Percentiles rank a stretch among this genome's conserved stretches.
Evolutionary conservation across 768 basidiomycete genomes (phyloP).

Genomic region (Epithele typhae): DNA sequence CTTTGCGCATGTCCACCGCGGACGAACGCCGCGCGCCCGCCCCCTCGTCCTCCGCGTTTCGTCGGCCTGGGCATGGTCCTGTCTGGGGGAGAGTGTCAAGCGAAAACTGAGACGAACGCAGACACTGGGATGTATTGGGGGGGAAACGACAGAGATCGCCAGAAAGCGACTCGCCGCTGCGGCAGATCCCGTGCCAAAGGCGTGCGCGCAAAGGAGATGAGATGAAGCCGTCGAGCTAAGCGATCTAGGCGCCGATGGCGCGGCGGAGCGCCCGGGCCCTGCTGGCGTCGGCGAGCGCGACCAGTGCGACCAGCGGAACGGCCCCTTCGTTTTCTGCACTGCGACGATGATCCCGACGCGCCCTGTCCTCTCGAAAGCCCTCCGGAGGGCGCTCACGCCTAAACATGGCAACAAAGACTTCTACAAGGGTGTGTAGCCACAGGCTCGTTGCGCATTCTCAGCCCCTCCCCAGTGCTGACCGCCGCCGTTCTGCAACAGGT

Average conservation of each 20-base stretch:
- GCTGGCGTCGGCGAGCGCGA: too few relatives aligned
- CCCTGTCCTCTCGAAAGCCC: constrained; percentile 69
- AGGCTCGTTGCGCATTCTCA: not conserved
- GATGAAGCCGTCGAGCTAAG: not conserved
- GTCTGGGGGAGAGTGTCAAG: too few relatives aligned
- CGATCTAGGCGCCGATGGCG: too few relatives aligned
- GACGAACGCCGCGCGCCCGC: constrained; percentile 5
- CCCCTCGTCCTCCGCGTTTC: constrained; percentile 10
- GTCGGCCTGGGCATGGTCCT: constrained; percentile 4
- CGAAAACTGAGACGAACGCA: too few relatives aligned
- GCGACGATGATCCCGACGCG: constrained; percentile 63
- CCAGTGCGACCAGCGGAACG: not conserved
- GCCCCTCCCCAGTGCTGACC: not conserved
- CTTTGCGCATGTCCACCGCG: constrained; percentile 12
- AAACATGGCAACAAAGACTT: constrained; percentile 94
- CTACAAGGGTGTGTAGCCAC: constrained; percentile 77
- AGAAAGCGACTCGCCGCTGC: too few relatives aligned
- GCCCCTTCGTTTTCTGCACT: not conserved
- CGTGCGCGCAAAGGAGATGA: too few relatives aligned
- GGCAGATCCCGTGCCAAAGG: too few relatives aligned
- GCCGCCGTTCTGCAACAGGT: constrained; percentile 42
- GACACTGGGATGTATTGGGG: too few relatives aligned
- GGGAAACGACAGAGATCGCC: too few relatives aligned
- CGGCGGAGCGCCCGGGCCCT: not conserved
- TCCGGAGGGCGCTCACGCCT: constrained; percentile 73